Base-by-base conservation (phyloP, 169 alveolate species). In the Cyclospora cayetanensis region DNA sequence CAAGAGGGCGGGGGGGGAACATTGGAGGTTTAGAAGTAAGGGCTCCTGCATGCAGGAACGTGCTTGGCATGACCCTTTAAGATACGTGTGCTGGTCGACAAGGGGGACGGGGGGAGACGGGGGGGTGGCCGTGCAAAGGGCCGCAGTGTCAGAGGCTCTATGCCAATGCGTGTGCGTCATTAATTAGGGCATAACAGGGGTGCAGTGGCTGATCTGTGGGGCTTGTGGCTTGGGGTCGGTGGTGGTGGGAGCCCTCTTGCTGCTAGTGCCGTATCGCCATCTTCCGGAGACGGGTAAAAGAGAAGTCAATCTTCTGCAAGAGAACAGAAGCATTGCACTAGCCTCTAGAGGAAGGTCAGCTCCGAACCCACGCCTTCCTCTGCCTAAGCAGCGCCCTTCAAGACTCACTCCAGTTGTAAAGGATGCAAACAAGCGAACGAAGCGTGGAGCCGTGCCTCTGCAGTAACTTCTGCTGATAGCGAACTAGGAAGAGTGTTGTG, bases 321-420 rank as follows among this genome's bases (percentile, higher is more conserved):
- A 29, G 25, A 39, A 76, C 29, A 63, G 65, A 34, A n/a, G 80
- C 50, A 52, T 92, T 15, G 93, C 94, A 9, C 68, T 79, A n/a
- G 92, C 92, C 5, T 66, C 90, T 12, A 92, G 94, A 1, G 94
- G 94, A 1, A 74, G 93, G 90, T 88, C 7, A 41, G 15, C 41
- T 15, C 41, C 15, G 15, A 66, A 46, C 55, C 55, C 55, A 9
- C 7, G 76, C 9, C 9, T 7, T 25, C 27, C 15, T 7, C 76
- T 22, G 76, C 9, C 9, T 9, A 15, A 29, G 35, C 76, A 63
- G 7, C 76, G 11, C 35, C n/a, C 34, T 22, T 63, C 11, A 63
- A 63, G 27, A 25, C n/a, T 15, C 9, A 63, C 37, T 29, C 9
- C 35, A 63, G 35, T 22, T 22, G 11, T 63, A 7, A 7, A 15